Percentiles rank a stretch among this genome's conserved stretches.
Conservation (phyloP, 2,329 filamentous ascomycete species). For the Aspergillus floridensis region DNA sequence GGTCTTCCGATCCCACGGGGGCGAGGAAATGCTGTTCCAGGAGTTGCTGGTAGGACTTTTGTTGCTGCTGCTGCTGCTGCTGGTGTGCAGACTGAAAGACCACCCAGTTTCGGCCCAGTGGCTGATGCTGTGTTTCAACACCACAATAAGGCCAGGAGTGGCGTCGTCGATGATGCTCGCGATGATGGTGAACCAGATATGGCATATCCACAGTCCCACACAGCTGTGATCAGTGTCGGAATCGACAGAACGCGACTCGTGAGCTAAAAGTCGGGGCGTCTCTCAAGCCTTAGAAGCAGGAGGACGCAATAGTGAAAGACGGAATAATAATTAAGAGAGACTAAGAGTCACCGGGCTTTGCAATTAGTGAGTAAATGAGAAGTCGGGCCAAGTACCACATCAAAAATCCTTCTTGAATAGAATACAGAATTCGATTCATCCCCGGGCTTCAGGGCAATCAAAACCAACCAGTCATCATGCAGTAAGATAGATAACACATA, state of each 20-base stretch:
- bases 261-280: not conserved
- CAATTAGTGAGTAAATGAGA: too few relatives aligned
- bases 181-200: constrained; percentile 24
- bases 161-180: constrained; percentile 22
- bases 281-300: too few relatives aligned
- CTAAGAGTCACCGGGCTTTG: too few relatives aligned
- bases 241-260: not conserved
- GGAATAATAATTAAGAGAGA: too few relatives aligned
- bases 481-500: not conserved
- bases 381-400: too few relatives aligned
- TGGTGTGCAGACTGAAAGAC: constrained; percentile 15
- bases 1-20: constrained; percentile 23
- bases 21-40: constrained; percentile 15
- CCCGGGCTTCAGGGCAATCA: not conserved
- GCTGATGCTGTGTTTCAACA: constrained; percentile 21
- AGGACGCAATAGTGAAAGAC: too few relatives aligned
- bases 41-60: not conserved
- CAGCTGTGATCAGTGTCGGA: not conserved
- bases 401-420: not conserved
- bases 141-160: constrained; percentile 40
- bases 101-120: constrained; percentile 18
- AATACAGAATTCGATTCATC: not conserved
- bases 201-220: constrained; percentile 22
- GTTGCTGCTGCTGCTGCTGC: not conserved
- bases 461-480: not conserved